Evolutionary conservation across 768 basidiomycete species (phyloP), one percentile per base, ranked within the genome.

Genomic region (Tulasnella sp.): DNA sequence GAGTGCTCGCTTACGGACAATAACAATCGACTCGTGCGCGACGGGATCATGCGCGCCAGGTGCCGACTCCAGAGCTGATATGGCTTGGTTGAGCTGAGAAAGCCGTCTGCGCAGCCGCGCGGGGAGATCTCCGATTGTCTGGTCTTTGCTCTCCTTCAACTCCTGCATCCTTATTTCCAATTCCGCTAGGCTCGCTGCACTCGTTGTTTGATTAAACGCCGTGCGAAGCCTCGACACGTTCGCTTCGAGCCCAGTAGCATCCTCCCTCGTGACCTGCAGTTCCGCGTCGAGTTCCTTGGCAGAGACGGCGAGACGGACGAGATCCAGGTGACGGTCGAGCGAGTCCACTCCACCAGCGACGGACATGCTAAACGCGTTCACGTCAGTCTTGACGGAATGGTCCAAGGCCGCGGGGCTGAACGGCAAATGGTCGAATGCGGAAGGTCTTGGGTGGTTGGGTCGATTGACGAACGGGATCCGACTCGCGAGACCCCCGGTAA

Each of bases 301-400:
- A 75, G 87, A 81, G 39, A 80, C 80, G 16, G 86, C 85, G 22
- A 89, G 79, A 32, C 82, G 81, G 72, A 90, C 79, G 74, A 85
- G 84, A 36, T 81, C 79, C 16, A 81, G 80, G 52, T 84, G 83
- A 70, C 84, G 83, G 22, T 82, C 78, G 37, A 92, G 78, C 11
- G 77, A 78, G 69, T 87, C 86, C 40, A 87, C 72, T 35, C 80
- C 82, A n/a, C 86, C 87, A 3, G 82, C 82, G 17, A 92, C 83
- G 72, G 85, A 81, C 81, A 92, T 86, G 65, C 87, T 81, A 76
- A 86, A 87, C n/a, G 85, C 79, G 78, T 94, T 92, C 62, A 85
- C 85, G 77, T 91, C 88, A 14, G 84, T 78, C 36, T 92, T 88
- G 72, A 92, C 88, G 69, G 82, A 81, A 47, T 86, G 84, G 77